Conservation (phyloP, 1,284 basidiomycete species). For the Boletus albobrunnescens region DNA sequence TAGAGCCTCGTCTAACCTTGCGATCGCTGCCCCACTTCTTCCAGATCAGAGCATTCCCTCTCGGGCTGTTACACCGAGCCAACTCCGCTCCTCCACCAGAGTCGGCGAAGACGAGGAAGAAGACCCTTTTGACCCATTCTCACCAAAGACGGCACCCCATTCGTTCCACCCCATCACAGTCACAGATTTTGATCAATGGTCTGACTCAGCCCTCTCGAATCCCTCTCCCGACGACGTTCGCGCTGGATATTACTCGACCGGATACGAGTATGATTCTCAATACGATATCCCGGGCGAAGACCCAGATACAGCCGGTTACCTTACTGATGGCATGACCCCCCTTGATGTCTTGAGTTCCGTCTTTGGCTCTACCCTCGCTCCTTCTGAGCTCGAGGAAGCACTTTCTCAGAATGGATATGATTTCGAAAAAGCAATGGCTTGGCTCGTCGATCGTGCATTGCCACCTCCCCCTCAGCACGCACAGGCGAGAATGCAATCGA, state of each 20-base stretch:
- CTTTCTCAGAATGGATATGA: slow-evolving; percentile 86
- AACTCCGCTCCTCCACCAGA: slow-evolving; percentile 58
- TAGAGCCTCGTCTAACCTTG: slow-evolving; percentile 76
- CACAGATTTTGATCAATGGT: slow-evolving; percentile 65
- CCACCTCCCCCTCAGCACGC: slow-evolving; percentile 42
- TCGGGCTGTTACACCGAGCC: slow-evolving; percentile 37
- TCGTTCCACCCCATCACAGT: slow-evolving; percentile 60
- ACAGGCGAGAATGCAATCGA: slow-evolving; percentile 53
- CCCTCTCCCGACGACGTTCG: slow-evolving; percentile 47
- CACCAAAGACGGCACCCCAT: slow-evolving; percentile 43
- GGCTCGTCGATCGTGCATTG: slow-evolving; percentile 75
- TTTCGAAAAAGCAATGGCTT: slow-evolving; percentile 91
- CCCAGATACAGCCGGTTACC: slow-evolving; percentile 45
- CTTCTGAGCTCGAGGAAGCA: slow-evolving; percentile 90
- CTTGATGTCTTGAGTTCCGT: slow-evolving; percentile 94
- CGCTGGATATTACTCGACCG: slow-evolving; percentile 31
- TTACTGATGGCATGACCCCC: slow-evolving; percentile 91
- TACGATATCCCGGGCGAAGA: slow-evolving; percentile 46
- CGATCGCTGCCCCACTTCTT: slow-evolving; percentile 82
- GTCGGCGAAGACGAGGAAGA: slow-evolving; percentile 57
- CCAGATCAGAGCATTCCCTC: slow-evolving; percentile 65
- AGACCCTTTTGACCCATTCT: slow-evolving; percentile 73
- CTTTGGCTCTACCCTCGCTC: slow-evolving; percentile 83
- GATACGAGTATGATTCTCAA: slow-evolving; percentile 36
- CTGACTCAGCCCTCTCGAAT: slow-evolving; percentile 40